These are phyloP conservation scores for Colletotrichum spinosum DNA, from an alignment of 2,329 filamentous ascomycete genomes.

Conservation along the genomic window DNA sequence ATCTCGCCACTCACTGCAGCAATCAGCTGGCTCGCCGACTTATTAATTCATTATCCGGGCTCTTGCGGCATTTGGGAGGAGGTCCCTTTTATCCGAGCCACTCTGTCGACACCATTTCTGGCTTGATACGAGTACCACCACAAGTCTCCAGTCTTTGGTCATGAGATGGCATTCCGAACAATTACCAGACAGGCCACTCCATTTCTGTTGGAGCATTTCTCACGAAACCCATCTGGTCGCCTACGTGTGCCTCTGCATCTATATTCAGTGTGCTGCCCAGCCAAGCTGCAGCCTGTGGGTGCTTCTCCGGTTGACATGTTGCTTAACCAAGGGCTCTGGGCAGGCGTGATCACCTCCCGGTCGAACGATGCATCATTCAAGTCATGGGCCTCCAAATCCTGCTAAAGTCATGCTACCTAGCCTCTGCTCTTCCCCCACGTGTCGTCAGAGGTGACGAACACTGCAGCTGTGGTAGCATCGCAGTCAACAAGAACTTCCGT, in stretches of 20 bases:
- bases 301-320: slow-evolving; percentile 10
- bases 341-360: slow-evolving; percentile 2
- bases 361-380: slow-evolving; percentile 18
- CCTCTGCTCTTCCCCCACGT: slow-evolving; percentile 6
- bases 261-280: slow-evolving; percentile 7
- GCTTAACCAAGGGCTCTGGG: slow-evolving; percentile 8
- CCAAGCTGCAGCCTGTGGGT: slow-evolving; percentile 15
- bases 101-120: slow-evolving; percentile 8
- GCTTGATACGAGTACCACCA: not conserved
- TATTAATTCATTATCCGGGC: no score
- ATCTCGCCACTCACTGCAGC: no score
- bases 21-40: no score
- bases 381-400: slow-evolving; percentile 9
- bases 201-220: slow-evolving; percentile 31
- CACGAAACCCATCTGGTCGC: slow-evolving; percentile 29
- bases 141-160: not conserved
- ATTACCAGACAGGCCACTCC: slow-evolving; percentile 22
- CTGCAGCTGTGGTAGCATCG: no score
- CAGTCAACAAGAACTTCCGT: no score
- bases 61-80: no score
- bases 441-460: not conserved
- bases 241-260: not conserved
- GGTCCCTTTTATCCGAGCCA: not conserved
- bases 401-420: slow-evolving; percentile 12
- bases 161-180: slow-evolving; percentile 21